A percentile compares a stretch with the other conserved stretches of the same genome.
Evolutionary conservation across 805 yeast species (phyloP).

Genomic region (Debaryomyces maramus): DNA sequence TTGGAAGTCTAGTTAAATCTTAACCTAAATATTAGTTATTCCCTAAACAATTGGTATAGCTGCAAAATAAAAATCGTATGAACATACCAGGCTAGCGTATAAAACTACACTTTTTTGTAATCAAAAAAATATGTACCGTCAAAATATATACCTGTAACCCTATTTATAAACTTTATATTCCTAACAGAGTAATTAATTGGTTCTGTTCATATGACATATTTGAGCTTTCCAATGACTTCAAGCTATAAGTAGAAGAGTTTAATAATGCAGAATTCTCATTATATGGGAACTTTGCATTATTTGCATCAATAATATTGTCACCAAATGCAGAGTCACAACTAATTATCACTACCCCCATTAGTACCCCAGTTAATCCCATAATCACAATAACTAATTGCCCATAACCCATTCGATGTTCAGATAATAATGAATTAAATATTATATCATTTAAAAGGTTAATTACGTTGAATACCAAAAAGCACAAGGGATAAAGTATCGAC

Average conservation of each 20-base stretch:
- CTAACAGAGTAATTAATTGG: constrained; percentile 48
- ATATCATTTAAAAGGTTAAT: constrained; percentile 50
- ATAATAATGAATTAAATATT: constrained; percentile 62
- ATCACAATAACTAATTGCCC: constrained; percentile 50
- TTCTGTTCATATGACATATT: constrained; percentile 52
- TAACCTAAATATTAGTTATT: too few relatives aligned
- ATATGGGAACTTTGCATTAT: constrained; percentile 15
- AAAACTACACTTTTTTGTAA: too few relatives aligned
- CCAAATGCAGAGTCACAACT: constrained; percentile 33
- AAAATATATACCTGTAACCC: too few relatives aligned
- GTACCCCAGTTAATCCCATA: constrained; percentile 49
- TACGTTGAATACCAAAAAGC: constrained; percentile 80
- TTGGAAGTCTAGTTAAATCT: too few relatives aligned
- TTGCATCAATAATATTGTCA: constrained; percentile 10
- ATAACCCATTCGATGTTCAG: constrained; percentile 38
- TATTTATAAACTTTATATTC: too few relatives aligned
- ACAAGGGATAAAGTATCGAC: constrained; percentile 77
- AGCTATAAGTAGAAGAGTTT: background rate
- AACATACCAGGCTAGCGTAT: too few relatives aligned
- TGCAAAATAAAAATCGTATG: too few relatives aligned
- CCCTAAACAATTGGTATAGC: too few relatives aligned
- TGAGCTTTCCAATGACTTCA: background rate
- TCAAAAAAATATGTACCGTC: too few relatives aligned
- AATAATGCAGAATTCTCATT: constrained; percentile 2
- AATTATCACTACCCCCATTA: constrained; percentile 68